phyloP scores from a whole-genome alignment of 1,284 basidiomycete species.

The Phenoliferia sp. region DNA sequence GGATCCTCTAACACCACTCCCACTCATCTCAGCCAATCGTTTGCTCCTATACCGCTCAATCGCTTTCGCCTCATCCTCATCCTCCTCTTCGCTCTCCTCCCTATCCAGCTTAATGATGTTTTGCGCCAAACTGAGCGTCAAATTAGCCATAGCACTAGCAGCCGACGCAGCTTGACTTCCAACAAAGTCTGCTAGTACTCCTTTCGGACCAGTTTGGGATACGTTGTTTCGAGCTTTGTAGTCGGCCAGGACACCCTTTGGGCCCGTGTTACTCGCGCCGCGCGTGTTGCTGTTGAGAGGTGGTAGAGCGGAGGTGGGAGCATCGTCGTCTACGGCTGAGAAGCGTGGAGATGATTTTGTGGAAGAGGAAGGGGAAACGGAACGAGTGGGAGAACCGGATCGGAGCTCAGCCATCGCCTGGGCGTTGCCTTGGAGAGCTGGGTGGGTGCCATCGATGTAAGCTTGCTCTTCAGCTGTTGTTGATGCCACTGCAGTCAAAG shows the following conservation, averaged over 20 bases:
- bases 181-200: slow-evolving; percentile 28
- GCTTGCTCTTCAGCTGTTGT: slow-evolving; percentile 16
- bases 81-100: slow-evolving; percentile 2
- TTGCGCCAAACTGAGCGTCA: background rate
- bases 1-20: slow-evolving; percentile 17
- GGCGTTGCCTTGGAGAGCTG: slow-evolving; percentile 23
- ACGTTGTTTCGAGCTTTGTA: slow-evolving; percentile 16
- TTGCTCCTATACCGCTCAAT: slow-evolving; percentile 19
- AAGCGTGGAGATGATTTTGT: slow-evolving; percentile 12
- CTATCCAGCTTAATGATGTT: slow-evolving; percentile 10
- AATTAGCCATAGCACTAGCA: background rate
- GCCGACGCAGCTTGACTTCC: slow-evolving; percentile 3
- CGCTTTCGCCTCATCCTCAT: slow-evolving; percentile 21
- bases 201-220: slow-evolving; percentile 32
- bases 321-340: slow-evolving; percentile 11
- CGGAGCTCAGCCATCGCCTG: slow-evolving; percentile 11
- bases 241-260: slow-evolving; percentile 37
- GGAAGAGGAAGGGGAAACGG: slow-evolving; percentile 5
- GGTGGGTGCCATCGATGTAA: slow-evolving; percentile 31
- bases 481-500: slow-evolving; percentile 5
- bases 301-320: slow-evolving; percentile 2
- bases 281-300: background rate
- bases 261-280: slow-evolving; percentile 33
- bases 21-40: slow-evolving; percentile 28
- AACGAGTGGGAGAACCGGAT: slow-evolving; percentile 11